Evolutionary conservation across 305 asterid species (phyloP).

Genomic region (Solanum hybrid): DNA sequence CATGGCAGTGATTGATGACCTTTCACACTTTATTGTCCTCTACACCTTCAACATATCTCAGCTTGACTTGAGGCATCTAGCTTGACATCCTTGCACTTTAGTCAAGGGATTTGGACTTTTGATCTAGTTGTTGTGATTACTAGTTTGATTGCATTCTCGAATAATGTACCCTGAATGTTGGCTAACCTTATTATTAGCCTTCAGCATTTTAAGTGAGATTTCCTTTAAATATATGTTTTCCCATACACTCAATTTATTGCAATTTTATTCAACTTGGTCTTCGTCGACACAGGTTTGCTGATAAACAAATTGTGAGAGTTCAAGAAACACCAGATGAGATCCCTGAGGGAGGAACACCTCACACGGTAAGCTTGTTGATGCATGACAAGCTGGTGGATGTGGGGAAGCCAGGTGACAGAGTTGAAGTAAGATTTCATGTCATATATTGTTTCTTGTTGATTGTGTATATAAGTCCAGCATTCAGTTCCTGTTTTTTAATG

Average conservation of each 20-base stretch:
- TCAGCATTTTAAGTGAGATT: neutral
- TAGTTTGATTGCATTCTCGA: neutral
- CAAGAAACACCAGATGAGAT: conserved; percentile 99
- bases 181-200: neutral
- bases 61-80: neutral
- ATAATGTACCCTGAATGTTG: neutral
- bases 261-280: neutral
- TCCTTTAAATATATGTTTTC: neutral
- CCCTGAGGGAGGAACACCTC: conserved; percentile 99
- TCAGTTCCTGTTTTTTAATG: neutral
- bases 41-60: neutral
- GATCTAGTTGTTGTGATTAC: neutral
- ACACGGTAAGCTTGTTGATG: conserved; percentile 95
- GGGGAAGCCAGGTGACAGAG: conserved; percentile 98
- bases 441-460: neutral
- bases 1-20: neutral
- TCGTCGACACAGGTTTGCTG: conserved; percentile 57
- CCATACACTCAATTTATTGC: neutral
- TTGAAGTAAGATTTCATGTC: conserved; percentile 53
- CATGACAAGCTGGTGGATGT: conserved; percentile 93
- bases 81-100: neutral
- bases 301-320: conserved; percentile 94
- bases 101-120: neutral
- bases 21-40: neutral
- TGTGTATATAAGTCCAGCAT: neutral